Evolutionary conservation across 805 yeast species (phyloP), one percentile per base, ranked within the genome.

Genomic region (Wickerhamiella parazyma): DNA sequence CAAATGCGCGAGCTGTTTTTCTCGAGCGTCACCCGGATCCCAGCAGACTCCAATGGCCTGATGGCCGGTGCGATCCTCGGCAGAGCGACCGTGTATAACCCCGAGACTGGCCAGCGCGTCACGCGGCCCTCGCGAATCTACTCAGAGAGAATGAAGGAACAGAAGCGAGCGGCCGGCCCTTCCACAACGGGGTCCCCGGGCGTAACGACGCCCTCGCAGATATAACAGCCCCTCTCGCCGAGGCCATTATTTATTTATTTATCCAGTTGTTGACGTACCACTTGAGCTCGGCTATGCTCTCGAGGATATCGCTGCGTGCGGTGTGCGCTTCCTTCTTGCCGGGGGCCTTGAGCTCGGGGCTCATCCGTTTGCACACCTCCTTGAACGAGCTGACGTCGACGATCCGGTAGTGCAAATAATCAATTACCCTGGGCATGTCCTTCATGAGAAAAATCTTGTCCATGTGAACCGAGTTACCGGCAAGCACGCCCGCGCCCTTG

Each of bases 391-490:
- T 78, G 12, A 91, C 98, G 56, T 91, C 99, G 33, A 91, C 72
- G 33, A 87, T 69, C 44, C 99, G 71, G 58, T 91, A 91, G 57
- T 72, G 76, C 36, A 76, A 54, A 49, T 65, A 72, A 17, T 71
- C 70, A 14, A 56, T 39, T 6, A 84, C 78, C 38, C 69, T 60
- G 0, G 97, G 97, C 65, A 91, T 77, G 55, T 89, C 95, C 42
- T 73, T 69, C 57, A 75, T 65, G 80, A 91, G 71, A 61, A 89
- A 91, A 41, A 80, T 69, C 46, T 85, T 72, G 59, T 91, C 99
- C 78, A 84, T 78, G 60, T 91, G 96, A 16, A 91, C 78, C 0
- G 94, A 73, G 53, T 89, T 91, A 1, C 99, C 99, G 0, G 94
- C 94, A 44, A 91, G 61, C 0, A 91, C 63, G 2, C 86, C 96